Evolutionary conservation across 1,139 yeast species (phyloP).

Genomic region (Trichomonascaceae sp.): DNA sequence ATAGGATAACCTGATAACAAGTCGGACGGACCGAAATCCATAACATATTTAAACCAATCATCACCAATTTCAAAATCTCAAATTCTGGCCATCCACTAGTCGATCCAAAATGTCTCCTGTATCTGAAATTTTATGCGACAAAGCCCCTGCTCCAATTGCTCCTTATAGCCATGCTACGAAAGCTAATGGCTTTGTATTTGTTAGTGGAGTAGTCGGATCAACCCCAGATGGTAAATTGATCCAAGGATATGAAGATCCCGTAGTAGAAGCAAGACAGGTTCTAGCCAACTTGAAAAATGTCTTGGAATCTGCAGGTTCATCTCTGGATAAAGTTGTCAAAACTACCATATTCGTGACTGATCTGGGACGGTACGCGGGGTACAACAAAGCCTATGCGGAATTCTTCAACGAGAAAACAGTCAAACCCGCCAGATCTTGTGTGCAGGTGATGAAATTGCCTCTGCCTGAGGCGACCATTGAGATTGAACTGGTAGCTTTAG

Average conservation of each 20-base stretch:
- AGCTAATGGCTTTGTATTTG: slow-evolving; percentile 64
- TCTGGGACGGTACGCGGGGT: slow-evolving; percentile 69
- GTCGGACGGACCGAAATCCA: background rate
- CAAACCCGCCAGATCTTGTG: slow-evolving; percentile 93
- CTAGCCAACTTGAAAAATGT: slow-evolving; percentile 66
- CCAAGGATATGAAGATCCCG: slow-evolving; percentile 55
- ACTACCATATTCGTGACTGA: slow-evolving; percentile 80
- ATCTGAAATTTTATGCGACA: slow-evolving; percentile 5
- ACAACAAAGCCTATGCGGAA: slow-evolving; percentile 73
- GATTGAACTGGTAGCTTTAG: slow-evolving; percentile 72
- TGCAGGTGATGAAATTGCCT: slow-evolving; percentile 80
- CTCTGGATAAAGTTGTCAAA: slow-evolving; percentile 72
- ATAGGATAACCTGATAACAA: background rate
- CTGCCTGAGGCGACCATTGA: slow-evolving; percentile 60
- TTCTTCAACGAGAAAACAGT: slow-evolving; percentile 55
- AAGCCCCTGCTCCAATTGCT: slow-evolving; percentile 91
- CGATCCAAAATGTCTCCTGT: slow-evolving; percentile 3
- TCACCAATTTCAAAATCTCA: background rate
- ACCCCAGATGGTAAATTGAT: slow-evolving; percentile 68
- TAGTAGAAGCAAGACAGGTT: slow-evolving; percentile 76
- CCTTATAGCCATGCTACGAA: slow-evolving; percentile 91
- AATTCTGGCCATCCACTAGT: background rate
- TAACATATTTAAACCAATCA: background rate
- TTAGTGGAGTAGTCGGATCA: slow-evolving; percentile 90
- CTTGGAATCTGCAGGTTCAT: slow-evolving; percentile 72